Percentiles rank a stretch among this genome's conserved stretches.
Evolutionary conservation across 2,329 filamentous ascomycete species (phyloP).

Genomic region (Curvularia sp.): DNA sequence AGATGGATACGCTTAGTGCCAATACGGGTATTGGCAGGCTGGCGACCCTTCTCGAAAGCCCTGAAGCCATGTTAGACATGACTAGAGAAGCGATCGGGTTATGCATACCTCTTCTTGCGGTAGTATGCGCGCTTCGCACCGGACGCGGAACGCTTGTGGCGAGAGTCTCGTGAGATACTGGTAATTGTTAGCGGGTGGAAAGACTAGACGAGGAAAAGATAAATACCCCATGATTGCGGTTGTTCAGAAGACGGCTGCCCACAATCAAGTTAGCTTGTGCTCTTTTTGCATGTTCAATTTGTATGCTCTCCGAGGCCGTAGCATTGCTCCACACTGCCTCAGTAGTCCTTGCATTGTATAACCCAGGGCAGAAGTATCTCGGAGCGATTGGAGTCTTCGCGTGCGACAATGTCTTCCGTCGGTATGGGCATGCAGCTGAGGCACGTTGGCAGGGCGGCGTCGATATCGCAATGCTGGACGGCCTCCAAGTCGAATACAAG

Average conservation of each 20-base stretch:
- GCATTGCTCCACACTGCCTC: constrained; percentile 18
- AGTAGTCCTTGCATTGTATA: constrained; percentile 5
- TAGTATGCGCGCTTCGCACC: constrained; percentile 81
- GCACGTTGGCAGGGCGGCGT: constrained; percentile 18
- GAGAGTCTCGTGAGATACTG: constrained; percentile 99
- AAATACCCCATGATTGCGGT: constrained; percentile 62
- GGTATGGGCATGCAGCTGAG: constrained; percentile 20
- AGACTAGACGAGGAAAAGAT: constrained; percentile 14
- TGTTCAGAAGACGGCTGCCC: constrained; percentile 53
- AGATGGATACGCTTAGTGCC: constrained; percentile 95
- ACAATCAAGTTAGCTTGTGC: constrained; percentile 39
- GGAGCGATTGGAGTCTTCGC: constrained; percentile 23
- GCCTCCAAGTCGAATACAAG: constrained; percentile 16
- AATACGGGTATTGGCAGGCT: constrained; percentile 99
- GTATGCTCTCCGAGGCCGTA: constrained; percentile 18
- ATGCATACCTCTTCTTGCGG: constrained; percentile 66
- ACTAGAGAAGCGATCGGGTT: constrained; percentile 70
- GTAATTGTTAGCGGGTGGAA: constrained; percentile 45
- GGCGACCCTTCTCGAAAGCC: constrained; percentile 99
- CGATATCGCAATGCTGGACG: constrained; percentile 28
- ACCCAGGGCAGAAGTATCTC: constrained; percentile 25
- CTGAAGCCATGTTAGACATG: constrained; percentile 72
- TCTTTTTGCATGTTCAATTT: constrained; percentile 10
- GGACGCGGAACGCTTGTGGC: constrained; percentile 99
- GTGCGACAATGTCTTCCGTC: constrained; percentile 31